Conservation (phyloP, 2,329 filamentous ascomycete genomes). For the Lecanicillium sp. region DNA sequence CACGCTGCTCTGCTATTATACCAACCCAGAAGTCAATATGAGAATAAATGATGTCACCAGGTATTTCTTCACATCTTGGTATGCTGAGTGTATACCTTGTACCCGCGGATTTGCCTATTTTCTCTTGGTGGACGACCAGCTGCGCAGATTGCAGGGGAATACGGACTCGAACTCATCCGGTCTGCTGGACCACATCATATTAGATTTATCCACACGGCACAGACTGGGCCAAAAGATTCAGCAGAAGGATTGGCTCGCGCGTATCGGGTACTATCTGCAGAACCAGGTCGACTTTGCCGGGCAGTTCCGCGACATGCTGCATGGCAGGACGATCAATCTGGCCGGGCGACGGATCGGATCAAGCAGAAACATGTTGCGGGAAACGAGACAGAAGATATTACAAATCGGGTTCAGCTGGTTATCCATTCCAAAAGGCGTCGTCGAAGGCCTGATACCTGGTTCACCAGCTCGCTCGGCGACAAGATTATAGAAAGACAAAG, state of each 20-base stretch:
- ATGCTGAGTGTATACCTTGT: conserved; percentile 13
- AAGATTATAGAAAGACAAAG: not conserved
- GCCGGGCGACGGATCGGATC: conserved; percentile 11
- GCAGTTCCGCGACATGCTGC: conserved; percentile 3
- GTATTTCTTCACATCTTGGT: conserved; percentile 15
- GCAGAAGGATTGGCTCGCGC: conserved; percentile 7
- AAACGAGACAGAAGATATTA: conserved; percentile 7
- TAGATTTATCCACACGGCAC: not conserved
- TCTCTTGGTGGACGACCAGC: conserved; percentile 8
- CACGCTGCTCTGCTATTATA: conserved; percentile 14
- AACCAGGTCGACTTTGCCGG: conserved; percentile 3
- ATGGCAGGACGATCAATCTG: conserved; percentile 3
- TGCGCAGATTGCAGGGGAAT: conserved; percentile 1
- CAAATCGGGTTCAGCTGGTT: conserved; percentile 8
- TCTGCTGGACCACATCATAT: conserved; percentile 1
- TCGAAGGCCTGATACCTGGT: conserved; percentile 5
- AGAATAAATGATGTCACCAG: conserved; percentile 11
- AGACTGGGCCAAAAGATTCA: conserved; percentile 8
- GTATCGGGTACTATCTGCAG: not conserved
- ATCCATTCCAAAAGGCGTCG: not conserved
- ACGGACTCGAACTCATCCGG: conserved; percentile 3
- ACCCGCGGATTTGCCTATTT: conserved; percentile 10
- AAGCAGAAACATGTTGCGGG: conserved; percentile 7
- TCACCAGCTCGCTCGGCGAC: conserved; percentile 9
- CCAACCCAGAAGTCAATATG: conserved; percentile 13